phyloP scores from a whole-genome alignment of 1,284 basidiomycete genomes.

The Omphalotus olearius region DNA sequence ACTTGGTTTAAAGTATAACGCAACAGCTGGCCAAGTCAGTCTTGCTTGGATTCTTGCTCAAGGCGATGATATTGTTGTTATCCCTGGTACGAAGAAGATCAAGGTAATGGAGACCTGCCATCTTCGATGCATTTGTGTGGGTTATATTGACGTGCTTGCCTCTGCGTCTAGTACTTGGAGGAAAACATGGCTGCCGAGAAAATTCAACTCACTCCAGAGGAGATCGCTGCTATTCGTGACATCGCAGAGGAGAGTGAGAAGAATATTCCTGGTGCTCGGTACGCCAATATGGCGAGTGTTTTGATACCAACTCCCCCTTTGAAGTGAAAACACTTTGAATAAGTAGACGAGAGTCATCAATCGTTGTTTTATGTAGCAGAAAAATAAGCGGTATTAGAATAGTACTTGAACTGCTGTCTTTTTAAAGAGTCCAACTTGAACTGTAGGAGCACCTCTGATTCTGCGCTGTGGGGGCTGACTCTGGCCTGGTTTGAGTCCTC shows the following conservation, averaged over 20 bases:
- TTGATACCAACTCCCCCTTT: conserved; percentile 3
- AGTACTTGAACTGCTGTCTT: no score
- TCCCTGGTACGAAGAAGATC: conserved; percentile 32
- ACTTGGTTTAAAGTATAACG: conserved; percentile 29
- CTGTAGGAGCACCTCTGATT: no score
- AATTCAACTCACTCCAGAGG: conserved; percentile 13
- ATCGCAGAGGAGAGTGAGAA: conserved; percentile 15
- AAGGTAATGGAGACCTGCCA: conserved; percentile 6
- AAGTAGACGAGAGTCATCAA: no score
- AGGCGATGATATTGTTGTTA: conserved; percentile 36
- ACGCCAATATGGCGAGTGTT: conserved; percentile 5
- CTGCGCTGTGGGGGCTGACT: no score
- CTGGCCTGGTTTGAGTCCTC: no score
- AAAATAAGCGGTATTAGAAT: no score
- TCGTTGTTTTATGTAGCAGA: no score
- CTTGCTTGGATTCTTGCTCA: conserved; percentile 45
- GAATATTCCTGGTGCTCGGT: conserved; percentile 15
- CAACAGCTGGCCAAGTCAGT: conserved; percentile 37
- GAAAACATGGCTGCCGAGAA: conserved; percentile 17
- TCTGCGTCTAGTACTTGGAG: conserved; percentile 15
- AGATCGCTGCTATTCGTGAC: conserved; percentile 15
- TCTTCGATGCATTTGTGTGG: not conserved
- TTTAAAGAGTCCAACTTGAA: no score
- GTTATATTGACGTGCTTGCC: not conserved
- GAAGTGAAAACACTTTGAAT: not conserved